A percentile compares a stretch with the other conserved stretches of the same genome.
phyloP scores from a whole-genome alignment of 305 asterid species.

The Fraxinus nigra region DNA sequence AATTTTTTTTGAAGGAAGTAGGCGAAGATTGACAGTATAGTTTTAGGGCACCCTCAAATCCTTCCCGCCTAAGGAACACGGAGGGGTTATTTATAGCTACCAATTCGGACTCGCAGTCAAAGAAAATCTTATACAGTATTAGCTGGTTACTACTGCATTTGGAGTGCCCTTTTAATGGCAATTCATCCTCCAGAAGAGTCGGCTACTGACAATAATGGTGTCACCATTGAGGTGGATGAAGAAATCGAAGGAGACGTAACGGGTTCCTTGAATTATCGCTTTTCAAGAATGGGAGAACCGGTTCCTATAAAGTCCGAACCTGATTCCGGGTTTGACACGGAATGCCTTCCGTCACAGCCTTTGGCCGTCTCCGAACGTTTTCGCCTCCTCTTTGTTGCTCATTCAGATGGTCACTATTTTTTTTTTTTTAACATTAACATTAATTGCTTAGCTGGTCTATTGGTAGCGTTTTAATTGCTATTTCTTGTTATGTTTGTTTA shows the following conservation, averaged over 20 bases:
- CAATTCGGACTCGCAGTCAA: neutral
- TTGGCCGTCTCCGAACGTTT: constrained; percentile 71
- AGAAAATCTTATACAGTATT: neutral
- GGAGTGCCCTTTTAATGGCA: constrained; percentile 20
- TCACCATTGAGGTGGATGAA: constrained; percentile 48
- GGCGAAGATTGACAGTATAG: neutral
- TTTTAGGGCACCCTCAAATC: constrained; percentile 15
- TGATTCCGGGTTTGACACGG: constrained; percentile 42
- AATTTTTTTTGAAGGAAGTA: neutral
- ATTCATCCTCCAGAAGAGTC: constrained; percentile 1
- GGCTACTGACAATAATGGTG: neutral
- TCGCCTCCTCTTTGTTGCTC: constrained; percentile 71
- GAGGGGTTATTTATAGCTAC: neutral
- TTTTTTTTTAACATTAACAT: neutral
- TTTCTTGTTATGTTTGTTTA: constrained; percentile 30
- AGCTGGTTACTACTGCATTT: neutral
- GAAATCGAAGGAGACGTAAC: constrained; percentile 57
- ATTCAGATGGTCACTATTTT: constrained; percentile 51
- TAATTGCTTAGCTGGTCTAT: neutral
- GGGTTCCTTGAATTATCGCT: constrained; percentile 61
- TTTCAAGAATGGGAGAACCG: constrained; percentile 54
- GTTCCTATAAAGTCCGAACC: constrained; percentile 44
- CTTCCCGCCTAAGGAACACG: constrained; percentile 25
- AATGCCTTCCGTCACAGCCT: constrained; percentile 63
- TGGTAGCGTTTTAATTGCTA: neutral